Evolutionary conservation across 352 stramenopile genomes (phyloP), one percentile per base, ranked within the genome.

Genomic region (Globisporangium emineosum): DNA sequence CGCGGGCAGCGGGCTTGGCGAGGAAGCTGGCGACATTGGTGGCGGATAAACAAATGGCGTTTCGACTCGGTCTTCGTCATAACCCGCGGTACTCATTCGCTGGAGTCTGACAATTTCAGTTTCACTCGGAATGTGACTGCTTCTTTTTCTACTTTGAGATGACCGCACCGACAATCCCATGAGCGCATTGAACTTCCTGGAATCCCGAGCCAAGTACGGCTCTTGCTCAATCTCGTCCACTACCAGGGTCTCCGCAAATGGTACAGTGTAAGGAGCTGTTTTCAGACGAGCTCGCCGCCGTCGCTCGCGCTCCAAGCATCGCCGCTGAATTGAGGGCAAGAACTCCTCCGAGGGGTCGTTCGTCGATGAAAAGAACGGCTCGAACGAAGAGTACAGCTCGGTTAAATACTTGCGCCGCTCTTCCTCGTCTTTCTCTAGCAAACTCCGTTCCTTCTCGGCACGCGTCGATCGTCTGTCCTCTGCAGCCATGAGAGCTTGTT

Each of bases 381-480:
- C 66, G 45, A 88, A 83, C 27, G 79, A 73, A 10, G 71, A 71
- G 60, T 90, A 90, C 10, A 92, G 54, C 47, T 87, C 81, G 0
- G 66, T 74, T 13, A 90, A 61, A 29, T 76, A 79, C 6, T 57
- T 8, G 10, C 65, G 66, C 8, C 76, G 70, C 47, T 58, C 65
- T 25, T 54, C 61, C 19, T 75, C 67, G 21, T 75, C 58, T 19
- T 40, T 47, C 13, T 90, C 75, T 15, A 61, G 58, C 19, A 70
- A 45, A 13, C 65, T 58, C 10, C 71, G 65, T 32, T 86, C 66
- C 13, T 71, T 66, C 25, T 70, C 60, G 19, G 75, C 66, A 1
- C 65, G 21, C 15, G 52, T 58, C 0, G 81, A 90, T 13, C 68
- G 69, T 3, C 67, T 65, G 23, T 92, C 79, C 55, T 92, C 83